Conservation (phyloP, 2,329 filamentous ascomycete genomes). For the Neonectria coccinea region DNA sequence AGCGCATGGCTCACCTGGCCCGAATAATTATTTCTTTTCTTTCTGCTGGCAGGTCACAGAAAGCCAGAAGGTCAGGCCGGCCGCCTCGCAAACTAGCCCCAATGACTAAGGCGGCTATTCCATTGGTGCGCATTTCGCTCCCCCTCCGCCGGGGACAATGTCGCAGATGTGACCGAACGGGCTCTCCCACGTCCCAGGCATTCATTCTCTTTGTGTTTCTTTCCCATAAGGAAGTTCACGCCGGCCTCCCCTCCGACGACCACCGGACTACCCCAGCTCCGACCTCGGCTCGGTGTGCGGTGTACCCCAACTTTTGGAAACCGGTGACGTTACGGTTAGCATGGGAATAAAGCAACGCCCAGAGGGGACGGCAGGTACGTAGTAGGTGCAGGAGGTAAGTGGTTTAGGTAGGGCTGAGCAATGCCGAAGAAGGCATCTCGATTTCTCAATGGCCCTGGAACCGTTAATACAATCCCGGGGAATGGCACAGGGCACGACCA, state of each 20-base stretch:
- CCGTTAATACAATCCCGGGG: constrained; percentile 8
- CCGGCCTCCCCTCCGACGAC: constrained; percentile 28
- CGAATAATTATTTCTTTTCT: constrained; percentile 22
- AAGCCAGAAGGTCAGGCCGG: constrained; percentile 8
- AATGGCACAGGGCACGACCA: constrained; percentile 3
- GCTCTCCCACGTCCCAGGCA: constrained; percentile 5
- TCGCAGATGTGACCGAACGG: constrained; percentile 30
- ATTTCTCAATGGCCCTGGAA: constrained; percentile 14
- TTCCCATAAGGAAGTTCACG: constrained; percentile 29
- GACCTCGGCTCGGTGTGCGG: constrained; percentile 43
- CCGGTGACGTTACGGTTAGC: constrained; percentile 31
- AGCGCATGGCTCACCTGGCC: constrained; percentile 29
- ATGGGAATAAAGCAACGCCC: constrained; percentile 20
- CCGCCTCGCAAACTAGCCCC: constrained; percentile 35
- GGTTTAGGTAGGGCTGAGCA: constrained; percentile 39
- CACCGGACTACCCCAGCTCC: constrained; percentile 37
- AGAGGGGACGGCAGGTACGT: constrained; percentile 1
- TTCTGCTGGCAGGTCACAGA: constrained; percentile 28
- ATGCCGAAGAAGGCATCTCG: constrained; percentile 36
- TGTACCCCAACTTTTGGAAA: constrained; percentile 24
- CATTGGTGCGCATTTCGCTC: constrained; percentile 46
- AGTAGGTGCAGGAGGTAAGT: not conserved
- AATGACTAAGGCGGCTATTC: constrained; percentile 38
- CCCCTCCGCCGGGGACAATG: constrained; percentile 28
- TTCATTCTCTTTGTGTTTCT: constrained; percentile 19